These are phyloP conservation scores for Saksenaea oblongispora DNA, from an alignment of 371 early-diverging fungal genomes.

Conservation along the genomic window DNA sequence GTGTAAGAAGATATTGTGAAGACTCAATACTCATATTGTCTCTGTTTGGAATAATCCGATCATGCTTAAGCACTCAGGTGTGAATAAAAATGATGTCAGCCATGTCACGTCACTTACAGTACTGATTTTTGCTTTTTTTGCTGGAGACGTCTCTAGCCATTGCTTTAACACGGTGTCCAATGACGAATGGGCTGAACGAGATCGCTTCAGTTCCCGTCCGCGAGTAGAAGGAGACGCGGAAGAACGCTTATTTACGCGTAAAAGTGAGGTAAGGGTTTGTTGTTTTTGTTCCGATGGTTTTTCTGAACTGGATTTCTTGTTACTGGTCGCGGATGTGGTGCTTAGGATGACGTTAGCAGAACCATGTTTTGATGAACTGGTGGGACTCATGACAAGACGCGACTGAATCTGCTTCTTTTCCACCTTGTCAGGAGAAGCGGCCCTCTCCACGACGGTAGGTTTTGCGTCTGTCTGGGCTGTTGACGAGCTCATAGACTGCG, in stretches of 20 bases:
- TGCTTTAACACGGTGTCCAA: constrained; percentile 30
- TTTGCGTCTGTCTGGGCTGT: not conserved
- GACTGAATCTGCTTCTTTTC: not conserved
- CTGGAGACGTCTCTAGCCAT: constrained; percentile 31
- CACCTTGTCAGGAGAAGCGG: not conserved
- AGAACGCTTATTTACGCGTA: not conserved
- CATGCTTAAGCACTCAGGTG: constrained; percentile 50
- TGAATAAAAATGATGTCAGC: not conserved
- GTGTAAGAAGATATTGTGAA: constrained; percentile 63
- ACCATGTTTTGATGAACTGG: not conserved
- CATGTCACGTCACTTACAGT: not conserved
- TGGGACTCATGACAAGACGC: not conserved
- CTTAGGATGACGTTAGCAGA: not conserved
- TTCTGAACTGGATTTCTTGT: not conserved
- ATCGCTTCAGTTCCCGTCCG: constrained; percentile 23
- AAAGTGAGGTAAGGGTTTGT: not conserved
- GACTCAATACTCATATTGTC: constrained; percentile 61
- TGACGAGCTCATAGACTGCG: not conserved
- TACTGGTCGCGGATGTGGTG: not conserved
- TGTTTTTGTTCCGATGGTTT: not conserved
- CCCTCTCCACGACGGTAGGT: not conserved
- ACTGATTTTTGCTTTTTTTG: not conserved
- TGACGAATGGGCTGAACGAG: constrained; percentile 25
- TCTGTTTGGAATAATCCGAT: constrained; percentile 76
- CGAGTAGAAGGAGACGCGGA: not conserved